Conservation (phyloP, 2,329 filamentous ascomycete genomes). For the Colletotrichum horii region DNA sequence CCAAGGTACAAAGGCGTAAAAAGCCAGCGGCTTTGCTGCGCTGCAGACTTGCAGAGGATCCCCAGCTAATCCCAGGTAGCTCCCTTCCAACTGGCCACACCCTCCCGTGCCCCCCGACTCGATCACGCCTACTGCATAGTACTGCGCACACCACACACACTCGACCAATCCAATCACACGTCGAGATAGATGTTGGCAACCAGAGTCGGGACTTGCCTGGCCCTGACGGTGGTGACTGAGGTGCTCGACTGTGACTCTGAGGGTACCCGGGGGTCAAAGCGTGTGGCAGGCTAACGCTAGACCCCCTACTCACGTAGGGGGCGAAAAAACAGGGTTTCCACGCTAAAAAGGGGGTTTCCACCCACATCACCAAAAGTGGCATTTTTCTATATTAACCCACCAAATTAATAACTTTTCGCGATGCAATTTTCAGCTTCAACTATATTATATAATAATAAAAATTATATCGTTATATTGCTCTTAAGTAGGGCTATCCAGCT, state of each 20-base stretch:
- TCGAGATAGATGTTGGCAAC: not conserved
- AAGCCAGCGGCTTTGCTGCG: not conserved
- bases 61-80: constrained; percentile 8
- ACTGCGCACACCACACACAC: not conserved
- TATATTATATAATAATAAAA: no score
- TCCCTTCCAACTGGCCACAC: constrained; percentile 5
- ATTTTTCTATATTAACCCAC: no score
- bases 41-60: constrained; percentile 13
- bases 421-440: no score
- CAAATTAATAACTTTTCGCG: no score
- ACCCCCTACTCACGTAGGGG: no score
- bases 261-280: no score
- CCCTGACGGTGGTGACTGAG: not conserved
- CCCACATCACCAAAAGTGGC: no score
- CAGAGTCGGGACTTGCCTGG: not conserved
- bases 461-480: no score
- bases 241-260: not conserved
- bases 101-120: not conserved
- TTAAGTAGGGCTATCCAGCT: no score
- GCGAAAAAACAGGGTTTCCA: no score
- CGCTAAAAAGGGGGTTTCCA: no score
- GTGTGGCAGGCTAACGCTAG: no score
- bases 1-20: not conserved
- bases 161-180: constrained; percentile 1
- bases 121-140: not conserved